Evolutionary conservation across 148 eudicot genomes (phyloP), one percentile per base, ranked within the genome.

Genomic region (Tetragonia tetragonoides): DNA sequence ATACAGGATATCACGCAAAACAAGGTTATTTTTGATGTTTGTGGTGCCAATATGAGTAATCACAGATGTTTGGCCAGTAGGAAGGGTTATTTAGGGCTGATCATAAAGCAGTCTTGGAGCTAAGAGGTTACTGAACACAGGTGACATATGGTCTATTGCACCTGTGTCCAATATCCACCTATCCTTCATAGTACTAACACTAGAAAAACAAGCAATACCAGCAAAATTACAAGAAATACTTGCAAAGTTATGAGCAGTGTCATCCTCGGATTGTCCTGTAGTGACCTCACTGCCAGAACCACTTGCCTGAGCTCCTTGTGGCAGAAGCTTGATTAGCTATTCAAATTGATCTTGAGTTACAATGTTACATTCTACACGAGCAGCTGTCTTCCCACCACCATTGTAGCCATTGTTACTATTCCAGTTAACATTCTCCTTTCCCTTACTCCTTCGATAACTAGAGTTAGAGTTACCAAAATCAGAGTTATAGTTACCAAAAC

Each of bases 81-180:
- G 69, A 0, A 75, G 23, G 4, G 23, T 64, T 0, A 75, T 75
- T 21, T 23, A 16, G 6, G 57, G 41, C 3, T 18, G 18, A 1
- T 53, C 4, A 4, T 3, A 2, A 0, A 6, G 34, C 17, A 39
- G 6, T 20, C 40, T 39, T 10, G 20, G 10, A 2, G 10, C 7
- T 3, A 10, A 2, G 1, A 37, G 8, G 10, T 3, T 16, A 8
- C 5, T 18, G 1, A 18, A 6, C 0, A 3, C 5, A 12, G 38
- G 66, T 1, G 71, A 20, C 81, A 78, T 70, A 34, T 78, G 81
- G 10, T 78, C 61, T 1, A 75, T 42, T 5, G 75, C 61, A 9
- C 75, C 47, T 6, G 49, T 24, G 23, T 70, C 80, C 7, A 78
- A 3, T 1, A 60, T 60, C 75, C 75, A 78, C 0, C 3, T 24